phyloP scores from a whole-genome alignment of 208 protist species.

The Leishmania martiniquensis region DNA sequence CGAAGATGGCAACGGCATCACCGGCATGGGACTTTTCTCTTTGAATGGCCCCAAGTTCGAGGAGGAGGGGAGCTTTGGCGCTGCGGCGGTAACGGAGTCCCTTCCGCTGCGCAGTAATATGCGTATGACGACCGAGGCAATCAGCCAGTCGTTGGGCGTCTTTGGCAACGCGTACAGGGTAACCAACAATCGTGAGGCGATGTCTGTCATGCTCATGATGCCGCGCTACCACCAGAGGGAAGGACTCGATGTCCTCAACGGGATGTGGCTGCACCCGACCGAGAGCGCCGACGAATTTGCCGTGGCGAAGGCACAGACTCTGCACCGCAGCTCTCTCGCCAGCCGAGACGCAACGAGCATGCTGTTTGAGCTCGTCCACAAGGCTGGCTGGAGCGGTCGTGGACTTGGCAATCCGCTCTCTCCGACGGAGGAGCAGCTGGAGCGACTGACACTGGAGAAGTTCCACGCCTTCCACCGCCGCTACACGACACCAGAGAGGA shows the following conservation, averaged over 20 bases:
- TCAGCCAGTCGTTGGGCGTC: constrained; percentile 67
- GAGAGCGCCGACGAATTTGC: constrained; percentile 65
- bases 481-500: constrained; percentile 70
- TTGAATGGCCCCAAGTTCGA: constrained; percentile 88
- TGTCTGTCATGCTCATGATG: constrained; percentile 80
- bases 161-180: constrained; percentile 85
- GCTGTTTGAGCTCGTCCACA: constrained; percentile 90
- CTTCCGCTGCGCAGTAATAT: constrained; percentile 73
- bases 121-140: constrained; percentile 49
- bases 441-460: constrained; percentile 62
- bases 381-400: constrained; percentile 85
- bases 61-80: constrained; percentile 53
- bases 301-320: constrained; percentile 61
- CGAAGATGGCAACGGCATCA: constrained; percentile 83
- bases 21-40: constrained; percentile 86
- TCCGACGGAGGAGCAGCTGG: constrained; percentile 56
- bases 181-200: constrained; percentile 88
- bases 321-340: constrained; percentile 52
- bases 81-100: constrained; percentile 78
- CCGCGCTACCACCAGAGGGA: constrained; percentile 81
- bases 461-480: constrained; percentile 69
- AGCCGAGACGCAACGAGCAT: constrained; percentile 77
- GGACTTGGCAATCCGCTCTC: constrained; percentile 70
- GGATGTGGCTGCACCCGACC: constrained; percentile 77
- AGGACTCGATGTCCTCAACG: constrained; percentile 79